Conservation (phyloP, 352 stramenopile genomes). For the Elongisporangium prolatum region DNA sequence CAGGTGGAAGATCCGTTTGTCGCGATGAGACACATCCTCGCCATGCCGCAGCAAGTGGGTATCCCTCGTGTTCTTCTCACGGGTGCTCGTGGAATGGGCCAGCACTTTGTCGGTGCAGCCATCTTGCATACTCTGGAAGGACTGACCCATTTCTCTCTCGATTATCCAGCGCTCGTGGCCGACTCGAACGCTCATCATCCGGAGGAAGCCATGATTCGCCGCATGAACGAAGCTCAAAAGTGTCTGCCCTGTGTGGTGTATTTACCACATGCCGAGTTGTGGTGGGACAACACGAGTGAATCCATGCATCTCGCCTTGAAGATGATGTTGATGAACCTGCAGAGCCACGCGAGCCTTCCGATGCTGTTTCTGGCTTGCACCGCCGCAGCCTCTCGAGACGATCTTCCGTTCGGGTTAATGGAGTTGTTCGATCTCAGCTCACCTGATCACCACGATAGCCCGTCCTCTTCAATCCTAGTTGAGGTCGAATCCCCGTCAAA, state of each 20-base stretch:
- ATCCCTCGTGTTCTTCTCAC: constrained; percentile 71
- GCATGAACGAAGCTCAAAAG: constrained; percentile 69
- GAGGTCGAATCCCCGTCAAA: constrained; percentile 28
- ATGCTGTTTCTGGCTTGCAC: constrained; percentile 79
- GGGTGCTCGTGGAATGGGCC: constrained; percentile 56
- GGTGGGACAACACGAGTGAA: constrained; percentile 67
- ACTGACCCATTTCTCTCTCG: constrained; percentile 72
- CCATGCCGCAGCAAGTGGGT: constrained; percentile 45
- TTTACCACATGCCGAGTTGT: constrained; percentile 70
- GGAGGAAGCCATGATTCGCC: constrained; percentile 74
- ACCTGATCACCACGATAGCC: constrained; percentile 13
- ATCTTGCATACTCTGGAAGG: constrained; percentile 75
- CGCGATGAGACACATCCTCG: constrained; percentile 4
- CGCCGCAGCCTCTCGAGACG: constrained; percentile 22
- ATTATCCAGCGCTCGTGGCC: constrained; percentile 72
- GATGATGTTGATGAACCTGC: constrained; percentile 79
- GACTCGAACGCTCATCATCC: constrained; percentile 57
- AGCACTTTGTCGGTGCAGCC: constrained; percentile 58
- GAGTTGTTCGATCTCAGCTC: constrained; percentile 42
- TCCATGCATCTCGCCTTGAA: constrained; percentile 72
- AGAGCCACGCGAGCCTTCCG: constrained; percentile 59
- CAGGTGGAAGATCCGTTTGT: not conserved
- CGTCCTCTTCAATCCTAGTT: constrained; percentile 38
- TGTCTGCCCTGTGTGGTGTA: constrained; percentile 78
- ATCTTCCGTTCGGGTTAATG: constrained; percentile 46